phyloP scores from a whole-genome alignment of 2,329 filamentous ascomycete genomes.

The Colletotrichum orchidophilum region DNA sequence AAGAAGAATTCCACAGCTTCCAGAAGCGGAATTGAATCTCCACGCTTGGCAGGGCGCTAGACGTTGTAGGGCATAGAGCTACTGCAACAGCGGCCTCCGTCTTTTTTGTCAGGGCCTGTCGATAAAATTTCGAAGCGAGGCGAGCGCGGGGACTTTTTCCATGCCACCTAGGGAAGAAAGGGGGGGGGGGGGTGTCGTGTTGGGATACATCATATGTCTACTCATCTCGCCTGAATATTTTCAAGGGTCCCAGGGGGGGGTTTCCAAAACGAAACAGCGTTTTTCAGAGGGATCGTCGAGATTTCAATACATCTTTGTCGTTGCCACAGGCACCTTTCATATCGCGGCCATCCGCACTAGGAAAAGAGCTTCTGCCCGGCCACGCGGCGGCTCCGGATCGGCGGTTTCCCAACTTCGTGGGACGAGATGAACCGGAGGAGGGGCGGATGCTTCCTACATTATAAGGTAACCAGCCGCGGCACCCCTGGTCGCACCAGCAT shows the following conservation, averaged over 20 bases:
- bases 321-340: not conserved
- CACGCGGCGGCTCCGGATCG: constrained; percentile 29
- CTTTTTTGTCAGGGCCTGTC: not conserved
- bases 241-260: not conserved
- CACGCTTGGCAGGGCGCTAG: constrained; percentile 4
- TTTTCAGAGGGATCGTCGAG: not conserved
- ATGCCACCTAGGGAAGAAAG: not conserved
- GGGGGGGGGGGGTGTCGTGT: not conserved
- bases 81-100: not conserved
- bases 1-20: constrained; percentile 14
- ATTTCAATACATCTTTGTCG: not conserved
- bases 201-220: not conserved
- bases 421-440: constrained; percentile 6
- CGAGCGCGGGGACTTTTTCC: not conserved
- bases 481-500: constrained; percentile 6
- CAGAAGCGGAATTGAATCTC: constrained; percentile 20
- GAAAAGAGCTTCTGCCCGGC: constrained; percentile 3
- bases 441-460: not conserved
- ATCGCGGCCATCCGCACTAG: constrained; percentile 3
- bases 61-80: constrained; percentile 7
- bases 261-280: not conserved
- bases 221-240: not conserved
- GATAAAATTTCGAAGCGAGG: not conserved
- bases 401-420: constrained; percentile 27
- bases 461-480: too few species aligned